Conservation (phyloP, 2,329 filamentous ascomycete genomes). For the Phialemoniopsis sp. region DNA sequence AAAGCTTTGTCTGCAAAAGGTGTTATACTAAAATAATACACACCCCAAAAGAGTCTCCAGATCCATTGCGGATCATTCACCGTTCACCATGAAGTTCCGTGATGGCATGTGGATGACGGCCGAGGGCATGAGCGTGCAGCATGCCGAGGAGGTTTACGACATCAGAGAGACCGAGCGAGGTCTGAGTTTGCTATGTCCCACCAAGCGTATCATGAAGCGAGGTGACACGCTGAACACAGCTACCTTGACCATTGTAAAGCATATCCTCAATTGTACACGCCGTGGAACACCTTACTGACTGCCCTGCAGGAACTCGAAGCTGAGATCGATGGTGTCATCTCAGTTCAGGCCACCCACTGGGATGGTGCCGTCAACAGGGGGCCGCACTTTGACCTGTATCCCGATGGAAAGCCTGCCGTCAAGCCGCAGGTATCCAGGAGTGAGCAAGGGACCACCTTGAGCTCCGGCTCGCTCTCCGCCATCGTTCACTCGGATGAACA, state of each 20-base stretch:
- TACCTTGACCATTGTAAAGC: slow-evolving; percentile 45
- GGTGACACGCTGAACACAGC: slow-evolving; percentile 53
- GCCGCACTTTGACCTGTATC: slow-evolving; percentile 56
- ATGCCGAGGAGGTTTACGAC: slow-evolving; percentile 61
- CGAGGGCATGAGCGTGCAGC: slow-evolving; percentile 56
- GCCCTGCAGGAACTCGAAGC: slow-evolving; percentile 44
- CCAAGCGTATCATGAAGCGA: slow-evolving; percentile 46
- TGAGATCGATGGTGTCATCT: slow-evolving; percentile 54
- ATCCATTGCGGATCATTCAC: no score
- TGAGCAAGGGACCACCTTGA: slow-evolving; percentile 39
- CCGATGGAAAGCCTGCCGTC: slow-evolving; percentile 40
- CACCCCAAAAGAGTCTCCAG: no score
- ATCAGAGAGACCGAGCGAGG: slow-evolving; percentile 42
- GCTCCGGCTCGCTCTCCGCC: slow-evolving; percentile 46
- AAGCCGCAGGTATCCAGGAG: slow-evolving; percentile 33
- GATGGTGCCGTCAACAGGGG: slow-evolving; percentile 45
- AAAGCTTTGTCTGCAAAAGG: no score
- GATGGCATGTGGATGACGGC: slow-evolving; percentile 66
- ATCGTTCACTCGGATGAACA: slow-evolving; percentile 44
- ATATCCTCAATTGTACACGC: no score
- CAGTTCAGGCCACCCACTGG: slow-evolving; percentile 55
- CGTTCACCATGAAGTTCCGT: slow-evolving; percentile 50
- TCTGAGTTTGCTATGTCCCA: slow-evolving; percentile 53
- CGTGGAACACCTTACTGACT: not conserved
- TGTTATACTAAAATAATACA: no score